Conservation (phyloP, 2,329 filamentous ascomycete genomes). For the Chaetomium sp. region DNA sequence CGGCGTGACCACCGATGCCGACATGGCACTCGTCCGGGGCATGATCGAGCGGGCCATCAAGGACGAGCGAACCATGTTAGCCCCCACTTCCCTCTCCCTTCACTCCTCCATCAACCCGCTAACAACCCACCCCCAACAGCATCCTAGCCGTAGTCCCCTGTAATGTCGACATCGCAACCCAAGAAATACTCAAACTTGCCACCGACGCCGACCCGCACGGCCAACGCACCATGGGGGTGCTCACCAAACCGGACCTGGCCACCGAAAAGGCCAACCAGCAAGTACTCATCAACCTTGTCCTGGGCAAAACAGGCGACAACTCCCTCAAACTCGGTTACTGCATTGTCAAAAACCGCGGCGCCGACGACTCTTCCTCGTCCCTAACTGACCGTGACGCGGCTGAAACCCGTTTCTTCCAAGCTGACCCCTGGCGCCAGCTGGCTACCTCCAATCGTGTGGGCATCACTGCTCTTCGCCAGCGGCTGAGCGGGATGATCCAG, state of each 20-base stretch:
- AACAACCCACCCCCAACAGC: too few species aligned
- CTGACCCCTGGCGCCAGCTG: too few species aligned
- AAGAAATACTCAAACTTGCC: slow-evolving; percentile 34
- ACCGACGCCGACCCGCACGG: slow-evolving; percentile 35
- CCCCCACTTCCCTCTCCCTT: too few species aligned
- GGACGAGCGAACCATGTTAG: slow-evolving; percentile 42
- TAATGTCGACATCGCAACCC: slow-evolving; percentile 34
- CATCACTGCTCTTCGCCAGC: too few species aligned
- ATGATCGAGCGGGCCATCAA: slow-evolving; percentile 44
- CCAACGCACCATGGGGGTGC: slow-evolving; percentile 38
- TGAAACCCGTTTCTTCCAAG: too few species aligned
- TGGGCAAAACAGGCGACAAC: slow-evolving; percentile 22
- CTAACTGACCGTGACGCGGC: slow-evolving; percentile 12
- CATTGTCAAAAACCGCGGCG: slow-evolving; percentile 42
- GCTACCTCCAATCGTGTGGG: too few species aligned
- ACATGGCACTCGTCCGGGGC: slow-evolving; percentile 39
- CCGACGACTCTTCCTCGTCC: slow-evolving; percentile 33
- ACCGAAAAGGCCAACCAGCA: slow-evolving; percentile 34
- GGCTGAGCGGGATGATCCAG: too few species aligned
- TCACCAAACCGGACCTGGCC: slow-evolving; percentile 56
- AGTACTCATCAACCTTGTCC: slow-evolving; percentile 36
- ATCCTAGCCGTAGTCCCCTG: slow-evolving; percentile 40
- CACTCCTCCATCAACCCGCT: too few species aligned
- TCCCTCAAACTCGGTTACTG: slow-evolving; percentile 42
- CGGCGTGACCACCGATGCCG: slow-evolving; percentile 35